Base-by-base conservation (phyloP, 169 alveolate genomes). In the Cryptosporidium felis region DNA sequence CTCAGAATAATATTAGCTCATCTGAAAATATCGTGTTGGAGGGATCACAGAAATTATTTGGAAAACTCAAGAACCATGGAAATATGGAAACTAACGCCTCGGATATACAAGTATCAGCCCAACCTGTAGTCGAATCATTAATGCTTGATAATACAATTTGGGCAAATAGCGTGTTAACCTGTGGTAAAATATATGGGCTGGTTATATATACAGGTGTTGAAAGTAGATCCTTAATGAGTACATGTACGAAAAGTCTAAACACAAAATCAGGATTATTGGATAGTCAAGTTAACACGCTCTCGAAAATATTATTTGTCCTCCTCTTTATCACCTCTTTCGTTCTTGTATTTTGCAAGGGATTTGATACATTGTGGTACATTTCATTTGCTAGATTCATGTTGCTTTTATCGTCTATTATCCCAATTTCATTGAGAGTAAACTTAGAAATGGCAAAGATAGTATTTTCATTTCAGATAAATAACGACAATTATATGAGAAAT, bases 401-500 rank as follows among this genome's bases (percentile, higher is more conserved):
- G 12, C 89, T 98, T 40, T 93, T 98, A 21, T 96, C 99, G 2
- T 92, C 97, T 21, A 97, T 98, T 36, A 97, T 98, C 32, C 99
- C 99, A 0, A 96, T 98, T 5, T 94, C 99, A 0, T 88, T 97
- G 30, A 94, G 99, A 82, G 99, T 98, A 5, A 98, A 97, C 92
- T 90, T 98, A 79, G 99, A 97, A 81, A 88, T 97, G 62, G 99
- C 99, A 12, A 98, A 97, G 92, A 89, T 96, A 14, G 92, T 94
- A 60, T 96, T 94, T 92, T 90, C 97, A 28, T 65, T 91, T 60
- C 82, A 92, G 18, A 96, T 97, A 44, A 93, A 91, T 47, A 88
- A 90, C 79, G 99, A 97, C 90, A 89, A 91, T 49, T 93, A 93
- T 59, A 97, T 97, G 5, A 95, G 93, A n/a, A 97, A 95, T 10